A percentile compares a stretch with the other conserved stretches of the same genome.
These are phyloP conservation scores for Plasmodium vinckei DNA, from an alignment of 169 alveolate species.

Conservation along the genomic window DNA sequence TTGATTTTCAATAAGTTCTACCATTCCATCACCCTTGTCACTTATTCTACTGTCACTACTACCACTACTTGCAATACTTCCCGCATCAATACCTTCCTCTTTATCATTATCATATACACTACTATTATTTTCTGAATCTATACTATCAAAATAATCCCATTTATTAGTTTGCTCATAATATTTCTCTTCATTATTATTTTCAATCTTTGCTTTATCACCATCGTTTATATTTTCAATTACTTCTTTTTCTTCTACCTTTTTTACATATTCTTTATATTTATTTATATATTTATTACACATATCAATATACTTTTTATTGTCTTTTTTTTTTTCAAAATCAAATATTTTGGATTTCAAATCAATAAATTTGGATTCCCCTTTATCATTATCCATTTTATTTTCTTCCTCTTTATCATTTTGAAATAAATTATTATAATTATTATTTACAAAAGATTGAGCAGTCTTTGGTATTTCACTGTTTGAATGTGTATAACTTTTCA, in stretches of 20 bases:
- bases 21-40: background rate
- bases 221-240: background rate
- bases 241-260: conserved; percentile 13
- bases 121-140: background rate
- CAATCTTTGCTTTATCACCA: background rate
- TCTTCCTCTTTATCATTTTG: no score
- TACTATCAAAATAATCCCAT: background rate
- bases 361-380: background rate
- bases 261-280: conserved; percentile 1
- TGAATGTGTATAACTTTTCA: no score
- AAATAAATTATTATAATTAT: no score
- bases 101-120: background rate
- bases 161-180: background rate
- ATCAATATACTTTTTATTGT: conserved; percentile 22
- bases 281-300: background rate
- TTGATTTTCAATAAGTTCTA: background rate
- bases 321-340: conserved; percentile 15
- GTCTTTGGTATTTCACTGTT: no score
- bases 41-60: background rate
- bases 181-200: background rate
- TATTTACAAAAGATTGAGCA: no score
- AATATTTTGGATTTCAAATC: background rate
- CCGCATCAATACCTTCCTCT: background rate
- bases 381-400: background rate
- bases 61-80: background rate